A percentile compares a stretch with the other conserved stretches of the same genome.
Evolutionary conservation across 225 moss, liverwort and hornwort genomes (phyloP).

Genomic region (Marchantia polymorpha): DNA sequence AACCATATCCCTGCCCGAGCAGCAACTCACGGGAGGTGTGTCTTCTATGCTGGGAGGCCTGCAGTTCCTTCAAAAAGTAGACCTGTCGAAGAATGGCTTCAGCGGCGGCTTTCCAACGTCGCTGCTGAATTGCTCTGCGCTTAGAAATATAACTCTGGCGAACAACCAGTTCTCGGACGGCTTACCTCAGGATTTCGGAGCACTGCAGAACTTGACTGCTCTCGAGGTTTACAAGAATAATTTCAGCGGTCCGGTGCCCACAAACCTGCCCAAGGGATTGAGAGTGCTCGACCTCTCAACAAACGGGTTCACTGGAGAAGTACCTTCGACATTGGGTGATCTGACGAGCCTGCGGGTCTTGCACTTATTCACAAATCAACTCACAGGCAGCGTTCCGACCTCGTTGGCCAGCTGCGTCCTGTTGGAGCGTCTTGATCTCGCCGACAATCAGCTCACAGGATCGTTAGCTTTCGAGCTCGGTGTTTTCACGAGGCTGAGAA

Average conservation of each 20-base stretch:
- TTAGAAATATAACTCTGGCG: neutral
- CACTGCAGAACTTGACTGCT: conserved; percentile 19
- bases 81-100: conserved; percentile 8
- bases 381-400: conserved; percentile 35
- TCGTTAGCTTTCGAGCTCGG: conserved; percentile 32
- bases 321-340: conserved; percentile 34
- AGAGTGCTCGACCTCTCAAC: conserved; percentile 24
- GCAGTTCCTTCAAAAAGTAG: conserved; percentile 12
- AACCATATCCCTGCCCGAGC: neutral
- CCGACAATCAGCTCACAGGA: conserved; percentile 41
- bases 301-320: conserved; percentile 35
- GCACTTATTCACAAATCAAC: conserved; percentile 31
- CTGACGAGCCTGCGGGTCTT: conserved; percentile 24
- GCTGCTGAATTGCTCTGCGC: neutral
- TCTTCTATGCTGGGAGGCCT: conserved; percentile 16
- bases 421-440: conserved; percentile 27
- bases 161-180: neutral
- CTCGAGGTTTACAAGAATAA: conserved; percentile 8
- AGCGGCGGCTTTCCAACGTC: conserved; percentile 17
- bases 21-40: conserved; percentile 16
- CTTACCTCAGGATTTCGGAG: conserved; percentile 15
- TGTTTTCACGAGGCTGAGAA: conserved; percentile 29
- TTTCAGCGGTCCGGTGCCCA: conserved; percentile 20
- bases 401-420: conserved; percentile 14
- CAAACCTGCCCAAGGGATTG: neutral